Percentiles rank a stretch among this genome's conserved stretches.
Conservation (phyloP, 1,284 basidiomycete genomes). For the Grifola frondosa region DNA sequence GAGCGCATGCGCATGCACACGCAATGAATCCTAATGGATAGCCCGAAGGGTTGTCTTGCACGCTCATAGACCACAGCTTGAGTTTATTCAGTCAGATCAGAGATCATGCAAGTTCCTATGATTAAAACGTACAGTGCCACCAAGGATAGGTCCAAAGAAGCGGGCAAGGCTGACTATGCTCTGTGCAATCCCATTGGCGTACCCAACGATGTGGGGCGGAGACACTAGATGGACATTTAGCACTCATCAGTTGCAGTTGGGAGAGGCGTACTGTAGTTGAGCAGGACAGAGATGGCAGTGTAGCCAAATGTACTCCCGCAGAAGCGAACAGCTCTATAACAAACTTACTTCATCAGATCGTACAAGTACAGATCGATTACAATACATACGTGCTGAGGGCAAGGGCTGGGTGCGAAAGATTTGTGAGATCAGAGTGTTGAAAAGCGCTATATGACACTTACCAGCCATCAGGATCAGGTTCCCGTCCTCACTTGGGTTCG, state of each 20-base stretch:
- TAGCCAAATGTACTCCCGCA: constrained; percentile 78
- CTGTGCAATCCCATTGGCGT: constrained; percentile 80
- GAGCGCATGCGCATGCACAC: constrained; percentile 57
- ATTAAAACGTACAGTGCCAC: constrained; percentile 70
- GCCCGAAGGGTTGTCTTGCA: constrained; percentile 64
- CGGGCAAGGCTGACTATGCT: constrained; percentile 82
- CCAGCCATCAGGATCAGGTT: constrained; percentile 72
- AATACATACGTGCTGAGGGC: constrained; percentile 68
- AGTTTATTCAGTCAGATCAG: too few species aligned
- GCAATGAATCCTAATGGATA: constrained; percentile 74
- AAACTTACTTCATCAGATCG: constrained; percentile 10
- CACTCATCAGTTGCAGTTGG: neutral
- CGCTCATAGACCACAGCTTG: constrained; percentile 81
- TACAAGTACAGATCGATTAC: neutral
- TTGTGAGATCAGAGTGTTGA: too few species aligned
- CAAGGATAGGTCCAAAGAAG: constrained; percentile 76
- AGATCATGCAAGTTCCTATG: too few species aligned
- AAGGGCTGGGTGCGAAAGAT: too few species aligned
- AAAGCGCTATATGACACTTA: constrained; percentile 40
- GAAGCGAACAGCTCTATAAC: constrained; percentile 64
- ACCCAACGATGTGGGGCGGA: constrained; percentile 71
- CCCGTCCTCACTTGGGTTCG: constrained; percentile 57
- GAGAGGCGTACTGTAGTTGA: constrained; percentile 70
- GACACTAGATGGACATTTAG: constrained; percentile 54
- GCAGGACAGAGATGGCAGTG: constrained; percentile 73